Percentiles rank a stretch among this genome's conserved stretches.
Evolutionary conservation across 169 alveolate species (phyloP).

Genomic region (Plasmodium blacklocki): DNA sequence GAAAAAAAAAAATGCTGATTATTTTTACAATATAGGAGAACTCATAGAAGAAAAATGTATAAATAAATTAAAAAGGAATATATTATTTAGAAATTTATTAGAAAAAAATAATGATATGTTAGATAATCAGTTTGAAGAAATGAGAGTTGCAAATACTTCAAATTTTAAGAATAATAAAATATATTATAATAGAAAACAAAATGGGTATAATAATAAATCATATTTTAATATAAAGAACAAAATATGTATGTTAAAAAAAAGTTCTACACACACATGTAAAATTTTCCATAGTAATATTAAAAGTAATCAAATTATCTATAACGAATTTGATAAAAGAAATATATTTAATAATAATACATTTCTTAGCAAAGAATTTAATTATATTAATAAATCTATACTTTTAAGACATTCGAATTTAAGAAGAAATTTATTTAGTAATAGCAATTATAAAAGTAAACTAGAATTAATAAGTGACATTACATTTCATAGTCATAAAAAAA

Average conservation of each 20-base stretch:
- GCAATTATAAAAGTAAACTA: not conserved
- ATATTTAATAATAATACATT: not conserved
- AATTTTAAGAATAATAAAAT: not conserved
- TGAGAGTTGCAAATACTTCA: not conserved
- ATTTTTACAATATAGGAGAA: not conserved
- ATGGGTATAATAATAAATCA: constrained; percentile 14
- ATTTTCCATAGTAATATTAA: no score
- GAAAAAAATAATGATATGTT: constrained; percentile 33
- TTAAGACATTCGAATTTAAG: not conserved
- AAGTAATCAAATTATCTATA: not conserved
- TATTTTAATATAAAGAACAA: constrained; percentile 3
- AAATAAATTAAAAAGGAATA: constrained; percentile 8
- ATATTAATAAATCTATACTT: not conserved
- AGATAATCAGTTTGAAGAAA: constrained; percentile 1
- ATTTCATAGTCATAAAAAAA: constrained; percentile 11
- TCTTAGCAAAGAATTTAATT: not conserved
- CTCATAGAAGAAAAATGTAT: constrained; percentile 3
- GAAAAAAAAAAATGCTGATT: constrained; percentile 4
- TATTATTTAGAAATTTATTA: not conserved
- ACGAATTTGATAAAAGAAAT: constrained; percentile 2
- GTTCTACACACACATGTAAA: not conserved
- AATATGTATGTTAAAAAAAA: constrained; percentile 5
- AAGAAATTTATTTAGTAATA: constrained; percentile 1
- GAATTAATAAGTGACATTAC: constrained; percentile 6
- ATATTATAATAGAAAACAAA: constrained; percentile 2